phyloP scores from a whole-genome alignment of 345 rosid genomes.

The Ceriops tagal region DNA sequence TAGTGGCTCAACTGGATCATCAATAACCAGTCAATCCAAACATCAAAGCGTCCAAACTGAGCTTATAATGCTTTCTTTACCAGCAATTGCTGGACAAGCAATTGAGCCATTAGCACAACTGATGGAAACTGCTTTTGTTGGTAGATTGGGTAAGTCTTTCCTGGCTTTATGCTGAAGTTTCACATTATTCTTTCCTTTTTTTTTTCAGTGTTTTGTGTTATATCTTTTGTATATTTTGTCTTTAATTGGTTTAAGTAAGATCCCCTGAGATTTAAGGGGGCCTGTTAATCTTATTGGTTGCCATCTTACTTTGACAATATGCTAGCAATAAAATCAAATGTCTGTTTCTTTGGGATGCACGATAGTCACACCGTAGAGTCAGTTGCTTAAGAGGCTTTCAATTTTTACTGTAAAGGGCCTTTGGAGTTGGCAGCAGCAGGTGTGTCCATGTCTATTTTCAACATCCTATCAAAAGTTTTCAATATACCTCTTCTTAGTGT shows the following conservation, averaged over 20 bases:
- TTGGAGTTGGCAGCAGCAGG: slow-evolving; percentile 21
- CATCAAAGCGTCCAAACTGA: slow-evolving; percentile 20
- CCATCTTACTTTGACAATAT: background rate
- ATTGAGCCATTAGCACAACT: slow-evolving; percentile 30
- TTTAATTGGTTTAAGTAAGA: too few species aligned
- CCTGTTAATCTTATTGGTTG: background rate
- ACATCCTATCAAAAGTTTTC: slow-evolving; percentile 34
- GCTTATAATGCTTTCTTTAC: slow-evolving; percentile 28
- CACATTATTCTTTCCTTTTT: background rate
- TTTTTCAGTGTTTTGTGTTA: background rate
- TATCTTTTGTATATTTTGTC: background rate
- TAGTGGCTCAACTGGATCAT: background rate
- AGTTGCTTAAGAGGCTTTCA: background rate
- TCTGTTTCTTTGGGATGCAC: background rate
- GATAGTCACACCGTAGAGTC: background rate
- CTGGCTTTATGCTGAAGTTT: background rate
- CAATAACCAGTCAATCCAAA: background rate
- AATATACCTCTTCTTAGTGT: slow-evolving; percentile 34
- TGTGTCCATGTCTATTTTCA: slow-evolving; percentile 24
- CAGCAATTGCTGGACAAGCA: slow-evolving; percentile 34
- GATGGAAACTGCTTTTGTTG: slow-evolving; percentile 30
- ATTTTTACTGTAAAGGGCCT: slow-evolving; percentile 17
- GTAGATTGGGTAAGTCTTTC: slow-evolving; percentile 20
- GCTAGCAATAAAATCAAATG: too few species aligned
- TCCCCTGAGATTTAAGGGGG: background rate